Evolutionary conservation across 1,284 basidiomycete species (phyloP).

Genomic region (Meripilus lineatus): DNA sequence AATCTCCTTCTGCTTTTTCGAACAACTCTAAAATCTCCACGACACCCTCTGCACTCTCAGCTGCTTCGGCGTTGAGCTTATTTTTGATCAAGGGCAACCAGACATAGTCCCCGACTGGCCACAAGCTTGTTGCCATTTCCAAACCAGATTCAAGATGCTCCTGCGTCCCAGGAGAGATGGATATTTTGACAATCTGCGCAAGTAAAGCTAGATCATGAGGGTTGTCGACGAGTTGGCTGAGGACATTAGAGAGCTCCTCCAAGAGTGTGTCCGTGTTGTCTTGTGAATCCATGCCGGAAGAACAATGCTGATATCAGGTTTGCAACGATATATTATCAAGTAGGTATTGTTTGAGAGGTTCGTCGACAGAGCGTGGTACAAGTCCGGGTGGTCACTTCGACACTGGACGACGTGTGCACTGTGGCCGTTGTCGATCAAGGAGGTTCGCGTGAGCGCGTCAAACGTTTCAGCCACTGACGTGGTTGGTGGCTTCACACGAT

Average conservation of each 20-base stretch:
- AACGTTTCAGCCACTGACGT: too few relatives aligned
- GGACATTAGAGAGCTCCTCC: constrained; percentile 55
- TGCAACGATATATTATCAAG: too few relatives aligned
- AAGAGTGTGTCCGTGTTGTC: constrained; percentile 38
- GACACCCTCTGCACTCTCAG: constrained; percentile 46
- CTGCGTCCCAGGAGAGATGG: constrained; percentile 50
- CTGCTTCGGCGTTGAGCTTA: constrained; percentile 43
- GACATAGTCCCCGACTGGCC: constrained; percentile 61
- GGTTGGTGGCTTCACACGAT: too few relatives aligned
- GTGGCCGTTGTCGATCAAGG: too few relatives aligned
- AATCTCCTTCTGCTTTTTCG: constrained; percentile 70
- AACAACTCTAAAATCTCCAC: constrained; percentile 61
- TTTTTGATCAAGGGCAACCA: constrained; percentile 59
- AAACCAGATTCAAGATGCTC: constrained; percentile 54
- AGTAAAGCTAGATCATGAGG: constrained; percentile 60
- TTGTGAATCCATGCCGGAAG: constrained; percentile 24
- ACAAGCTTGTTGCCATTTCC: constrained; percentile 60
- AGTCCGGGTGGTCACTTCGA: too few relatives aligned
- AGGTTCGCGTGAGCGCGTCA: too few relatives aligned
- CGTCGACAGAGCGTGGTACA: too few relatives aligned
- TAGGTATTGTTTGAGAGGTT: too few relatives aligned
- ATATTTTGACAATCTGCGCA: constrained; percentile 57
- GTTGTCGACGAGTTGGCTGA: constrained; percentile 51
- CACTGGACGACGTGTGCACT: too few relatives aligned
- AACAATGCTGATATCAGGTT: too few relatives aligned